Evolutionary conservation across 208 protist genomes (phyloP).

Genomic region (Trichomonas vaginalis): DNA sequence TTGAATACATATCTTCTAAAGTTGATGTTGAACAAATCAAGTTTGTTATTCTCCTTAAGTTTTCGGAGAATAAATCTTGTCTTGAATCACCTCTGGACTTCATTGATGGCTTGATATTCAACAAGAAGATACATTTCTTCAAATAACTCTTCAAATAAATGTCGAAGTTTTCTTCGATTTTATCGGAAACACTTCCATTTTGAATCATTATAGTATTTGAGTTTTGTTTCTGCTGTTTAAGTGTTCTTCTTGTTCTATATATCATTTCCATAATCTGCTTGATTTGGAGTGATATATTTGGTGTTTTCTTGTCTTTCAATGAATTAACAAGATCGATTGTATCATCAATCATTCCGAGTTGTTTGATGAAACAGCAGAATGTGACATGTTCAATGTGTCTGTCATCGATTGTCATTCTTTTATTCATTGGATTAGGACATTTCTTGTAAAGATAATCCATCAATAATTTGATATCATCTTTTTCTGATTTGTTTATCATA

Average conservation of each 20-base stretch:
- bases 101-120: neutral
- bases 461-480: neutral
- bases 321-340: neutral
- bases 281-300: neutral
- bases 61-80: neutral
- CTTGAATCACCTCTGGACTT: neutral
- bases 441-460: constrained; percentile 15
- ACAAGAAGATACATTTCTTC: neutral
- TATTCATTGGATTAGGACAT: neutral
- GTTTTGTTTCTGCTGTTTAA: neutral
- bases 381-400: neutral
- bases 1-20: too few relatives aligned
- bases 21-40: too few relatives aligned
- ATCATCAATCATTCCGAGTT: neutral
- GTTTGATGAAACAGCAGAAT: neutral
- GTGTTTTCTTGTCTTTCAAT: neutral
- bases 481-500: too few relatives aligned
- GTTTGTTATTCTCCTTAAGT: too few relatives aligned
- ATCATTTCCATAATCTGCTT: neutral
- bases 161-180: neutral
- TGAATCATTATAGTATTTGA: neutral
- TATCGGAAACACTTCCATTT: neutral
- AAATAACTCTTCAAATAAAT: neutral
- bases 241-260: neutral
- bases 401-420: neutral